Percentiles rank a stretch among this genome's conserved stretches.
Evolutionary conservation across 2,329 filamentous ascomycete genomes (phyloP).

Genomic region (Fusarium domesticum): DNA sequence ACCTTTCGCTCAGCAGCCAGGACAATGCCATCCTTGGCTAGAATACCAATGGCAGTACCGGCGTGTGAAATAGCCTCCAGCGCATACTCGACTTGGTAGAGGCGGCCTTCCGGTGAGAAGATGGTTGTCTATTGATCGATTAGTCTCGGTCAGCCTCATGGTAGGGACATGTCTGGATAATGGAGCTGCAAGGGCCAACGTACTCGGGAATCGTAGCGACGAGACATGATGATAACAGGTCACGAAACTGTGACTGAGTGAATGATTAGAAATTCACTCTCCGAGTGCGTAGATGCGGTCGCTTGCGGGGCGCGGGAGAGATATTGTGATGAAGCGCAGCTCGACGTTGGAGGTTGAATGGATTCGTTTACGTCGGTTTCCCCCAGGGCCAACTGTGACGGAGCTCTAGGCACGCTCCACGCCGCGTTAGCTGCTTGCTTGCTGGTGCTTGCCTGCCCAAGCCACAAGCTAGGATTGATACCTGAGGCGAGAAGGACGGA

Average conservation of each 20-base stretch:
- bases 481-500: slow-evolving; percentile 21
- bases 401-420: slow-evolving; percentile 45
- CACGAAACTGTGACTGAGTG: slow-evolving; percentile 2
- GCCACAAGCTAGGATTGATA: slow-evolving; percentile 5
- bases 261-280: not conserved
- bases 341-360: slow-evolving; percentile 14
- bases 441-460: slow-evolving; percentile 12
- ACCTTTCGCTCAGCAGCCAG: slow-evolving; percentile 98
- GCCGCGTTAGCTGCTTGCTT: slow-evolving; percentile 36
- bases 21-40: slow-evolving; percentile 97
- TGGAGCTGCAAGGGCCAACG: slow-evolving; percentile 38
- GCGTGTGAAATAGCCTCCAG: slow-evolving; percentile 98
- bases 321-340: slow-evolving; percentile 11
- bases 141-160: slow-evolving; percentile 11
- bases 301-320: slow-evolving; percentile 11
- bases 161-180: slow-evolving; percentile 18
- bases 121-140: slow-evolving; percentile 78
- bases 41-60: slow-evolving; percentile 91
- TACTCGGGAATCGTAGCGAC: slow-evolving; percentile 96
- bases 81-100: slow-evolving; percentile 99
- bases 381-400: slow-evolving; percentile 21
- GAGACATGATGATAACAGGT: slow-evolving; percentile 66
- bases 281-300: slow-evolving; percentile 1
- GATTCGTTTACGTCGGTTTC: slow-evolving; percentile 23
- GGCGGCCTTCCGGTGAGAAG: slow-evolving; percentile 97